Evolutionary conservation across 805 yeast species (phyloP).

Genomic region (Clavispora phyllophila): DNA sequence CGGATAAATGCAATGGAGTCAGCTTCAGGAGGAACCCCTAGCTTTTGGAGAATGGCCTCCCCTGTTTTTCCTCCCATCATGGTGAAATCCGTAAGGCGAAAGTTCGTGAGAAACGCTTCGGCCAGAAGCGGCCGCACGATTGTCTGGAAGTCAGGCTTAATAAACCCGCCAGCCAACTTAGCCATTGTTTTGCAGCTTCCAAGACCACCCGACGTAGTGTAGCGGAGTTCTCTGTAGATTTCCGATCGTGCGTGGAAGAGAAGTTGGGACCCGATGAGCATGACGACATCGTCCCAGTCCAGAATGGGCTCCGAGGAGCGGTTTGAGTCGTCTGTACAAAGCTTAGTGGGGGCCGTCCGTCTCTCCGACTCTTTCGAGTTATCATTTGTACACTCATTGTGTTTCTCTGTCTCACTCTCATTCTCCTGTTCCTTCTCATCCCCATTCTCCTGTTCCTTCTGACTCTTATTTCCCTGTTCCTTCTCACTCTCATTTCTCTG

Average conservation of each 20-base stretch:
- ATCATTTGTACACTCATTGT: no score
- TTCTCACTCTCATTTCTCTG: no score
- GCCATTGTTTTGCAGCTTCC: slow-evolving; percentile 73
- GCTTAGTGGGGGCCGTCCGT: no score
- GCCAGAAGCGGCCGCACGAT: slow-evolving; percentile 50
- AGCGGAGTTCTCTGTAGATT: slow-evolving; percentile 56
- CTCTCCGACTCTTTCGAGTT: no score
- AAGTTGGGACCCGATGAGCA: slow-evolving; percentile 60
- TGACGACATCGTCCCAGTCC: slow-evolving; percentile 78
- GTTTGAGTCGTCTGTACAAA: no score
- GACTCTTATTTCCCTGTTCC: no score
- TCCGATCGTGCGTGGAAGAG: slow-evolving; percentile 49
- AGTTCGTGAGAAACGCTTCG: slow-evolving; percentile 49
- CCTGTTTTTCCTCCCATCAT: slow-evolving; percentile 92
- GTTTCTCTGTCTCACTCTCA: no score
- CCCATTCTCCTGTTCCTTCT: neutral
- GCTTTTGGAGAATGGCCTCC: slow-evolving; percentile 42
- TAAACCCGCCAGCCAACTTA: slow-evolving; percentile 79
- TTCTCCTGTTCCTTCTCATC: no score
- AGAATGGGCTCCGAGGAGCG: neutral
- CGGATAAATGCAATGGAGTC: slow-evolving; percentile 47
- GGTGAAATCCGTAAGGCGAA: slow-evolving; percentile 72
- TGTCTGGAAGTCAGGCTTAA: slow-evolving; percentile 86
- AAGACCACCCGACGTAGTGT: slow-evolving; percentile 88
- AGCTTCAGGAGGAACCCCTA: slow-evolving; percentile 46